Evolutionary conservation across 2,329 filamentous ascomycete species (phyloP).

Genomic region (Aspergillus sp.): DNA sequence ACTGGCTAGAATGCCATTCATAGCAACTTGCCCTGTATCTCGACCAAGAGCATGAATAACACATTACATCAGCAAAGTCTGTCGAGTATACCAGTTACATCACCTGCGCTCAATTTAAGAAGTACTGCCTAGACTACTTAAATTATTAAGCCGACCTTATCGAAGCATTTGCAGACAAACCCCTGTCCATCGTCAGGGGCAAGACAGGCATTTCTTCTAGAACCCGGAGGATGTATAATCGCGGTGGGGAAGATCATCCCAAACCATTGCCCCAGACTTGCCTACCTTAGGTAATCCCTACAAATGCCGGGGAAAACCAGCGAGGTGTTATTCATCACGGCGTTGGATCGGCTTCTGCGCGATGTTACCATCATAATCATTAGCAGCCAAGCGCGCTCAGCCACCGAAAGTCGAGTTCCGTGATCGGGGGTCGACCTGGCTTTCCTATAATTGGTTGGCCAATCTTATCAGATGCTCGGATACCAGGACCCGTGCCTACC

Average conservation of each 20-base stretch:
- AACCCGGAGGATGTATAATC: slow-evolving; percentile 9
- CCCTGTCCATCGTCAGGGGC: background rate
- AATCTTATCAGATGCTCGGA: slow-evolving; percentile 21
- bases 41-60: no score
- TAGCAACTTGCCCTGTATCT: background rate
- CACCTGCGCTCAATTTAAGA: no score
- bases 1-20: background rate
- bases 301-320: background rate
- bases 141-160: no score
- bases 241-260: slow-evolving; percentile 1
- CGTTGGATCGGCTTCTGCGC: background rate
- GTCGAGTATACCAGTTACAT: no score
- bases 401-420: background rate
- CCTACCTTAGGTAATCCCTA: slow-evolving; percentile 4
- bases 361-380: background rate
- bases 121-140: no score
- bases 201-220: slow-evolving; percentile 2
- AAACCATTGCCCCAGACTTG: background rate
- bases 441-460: background rate
- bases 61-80: no score
- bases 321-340: background rate
- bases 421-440: background rate
- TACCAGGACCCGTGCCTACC: slow-evolving; percentile 6
- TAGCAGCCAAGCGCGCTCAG: background rate
- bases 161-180: background rate